Base-by-base conservation (phyloP, 2,329 filamentous ascomycete species). In the Cercospora beticola region DNA sequence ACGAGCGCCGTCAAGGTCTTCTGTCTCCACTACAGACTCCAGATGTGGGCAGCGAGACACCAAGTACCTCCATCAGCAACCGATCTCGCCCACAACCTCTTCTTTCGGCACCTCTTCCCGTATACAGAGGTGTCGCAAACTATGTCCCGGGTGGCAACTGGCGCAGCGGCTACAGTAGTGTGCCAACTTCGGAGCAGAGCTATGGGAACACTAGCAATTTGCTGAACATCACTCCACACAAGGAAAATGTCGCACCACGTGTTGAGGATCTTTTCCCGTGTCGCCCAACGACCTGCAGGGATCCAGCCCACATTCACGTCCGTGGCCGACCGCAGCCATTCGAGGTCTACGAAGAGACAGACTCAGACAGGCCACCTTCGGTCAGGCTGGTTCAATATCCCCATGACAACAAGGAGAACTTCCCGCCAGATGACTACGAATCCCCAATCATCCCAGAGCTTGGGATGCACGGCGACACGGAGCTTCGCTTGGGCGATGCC, bases 201-300 rank as follows among this genome's bases (percentile, higher is more conserved):
- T 78, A 78, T 57, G 76, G 76, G 10, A 71, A 74, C 12, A 78
- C 76, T 4, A 71, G 72, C 31, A 69, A 75, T 40, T 71, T 78
- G 10, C 73, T 78, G 14, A 65, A 70, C 12, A 71, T 75, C 54
- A 75, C 72, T 5, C 70, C 73, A 6, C 26, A 10, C 28, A 43
- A 56, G 12, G 30, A 40, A 3, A 23, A 59, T 57, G 40, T 33
- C 26, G 49, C 46, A 43, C 66, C 62, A 8, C 65, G 65, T 23
- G 23, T 31, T 4, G 52, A 56, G 12, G 30, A 46, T 16, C 23
- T 46, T 10, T 43, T 43, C 36, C 52, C 60, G 7, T 69, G 67
- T 40, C 56, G 66, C 36, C 62, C 65, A 40, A 23, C 23, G 14
- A 67, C 62, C 14, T 64, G 70, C 63, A 54, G 40, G 57, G 30